These are phyloP conservation scores for Phyllosticta paracitricarpa DNA, from an alignment of 2,329 filamentous ascomycete genomes.

Conservation along the genomic window DNA sequence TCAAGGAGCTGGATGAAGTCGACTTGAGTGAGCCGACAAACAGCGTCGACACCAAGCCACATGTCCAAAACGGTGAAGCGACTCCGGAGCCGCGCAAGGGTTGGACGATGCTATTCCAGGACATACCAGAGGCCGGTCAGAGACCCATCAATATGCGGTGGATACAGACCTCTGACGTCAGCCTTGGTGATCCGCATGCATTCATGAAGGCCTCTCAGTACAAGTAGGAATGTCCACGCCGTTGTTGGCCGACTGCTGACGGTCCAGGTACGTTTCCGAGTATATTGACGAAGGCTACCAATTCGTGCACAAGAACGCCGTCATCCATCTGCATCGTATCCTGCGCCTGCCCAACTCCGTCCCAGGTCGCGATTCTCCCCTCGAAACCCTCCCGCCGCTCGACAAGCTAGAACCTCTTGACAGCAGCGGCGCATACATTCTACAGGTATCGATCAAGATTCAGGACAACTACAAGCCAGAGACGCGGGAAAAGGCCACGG, in stretches of 20 bases:
- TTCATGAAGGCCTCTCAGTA: slow-evolving; percentile 46
- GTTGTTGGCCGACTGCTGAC: neutral
- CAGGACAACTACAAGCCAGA: slow-evolving; percentile 45
- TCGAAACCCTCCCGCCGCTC: slow-evolving; percentile 33
- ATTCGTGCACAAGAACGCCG: slow-evolving; percentile 48
- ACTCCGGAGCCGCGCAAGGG: slow-evolving; percentile 16
- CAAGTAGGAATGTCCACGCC: slow-evolving; percentile 19
- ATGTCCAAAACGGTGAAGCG: slow-evolving; percentile 10
- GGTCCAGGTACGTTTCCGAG: slow-evolving; percentile 44
- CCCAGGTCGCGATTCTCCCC: slow-evolving; percentile 21
- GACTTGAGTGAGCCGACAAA: slow-evolving; percentile 21
- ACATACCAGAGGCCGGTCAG: slow-evolving; percentile 39
- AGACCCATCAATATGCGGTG: slow-evolving; percentile 44
- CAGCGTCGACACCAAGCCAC: slow-evolving; percentile 3
- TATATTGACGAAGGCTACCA: slow-evolving; percentile 48
- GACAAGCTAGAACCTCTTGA: slow-evolving; percentile 43
- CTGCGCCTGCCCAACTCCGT: slow-evolving; percentile 36
- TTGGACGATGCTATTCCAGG: slow-evolving; percentile 32
- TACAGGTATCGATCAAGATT: slow-evolving; percentile 49
- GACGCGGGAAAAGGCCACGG: slow-evolving; percentile 43
- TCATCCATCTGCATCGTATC: slow-evolving; percentile 47
- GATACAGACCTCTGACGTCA: slow-evolving; percentile 39
- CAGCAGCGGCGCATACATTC: slow-evolving; percentile 45
- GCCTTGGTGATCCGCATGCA: slow-evolving; percentile 39
- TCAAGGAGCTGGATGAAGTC: slow-evolving; percentile 31